Percentiles rank a stretch among this genome's conserved stretches.
Evolutionary conservation across 2,329 filamentous ascomycete species (phyloP).

Genomic region (Coniochaeta hoffmannii): DNA sequence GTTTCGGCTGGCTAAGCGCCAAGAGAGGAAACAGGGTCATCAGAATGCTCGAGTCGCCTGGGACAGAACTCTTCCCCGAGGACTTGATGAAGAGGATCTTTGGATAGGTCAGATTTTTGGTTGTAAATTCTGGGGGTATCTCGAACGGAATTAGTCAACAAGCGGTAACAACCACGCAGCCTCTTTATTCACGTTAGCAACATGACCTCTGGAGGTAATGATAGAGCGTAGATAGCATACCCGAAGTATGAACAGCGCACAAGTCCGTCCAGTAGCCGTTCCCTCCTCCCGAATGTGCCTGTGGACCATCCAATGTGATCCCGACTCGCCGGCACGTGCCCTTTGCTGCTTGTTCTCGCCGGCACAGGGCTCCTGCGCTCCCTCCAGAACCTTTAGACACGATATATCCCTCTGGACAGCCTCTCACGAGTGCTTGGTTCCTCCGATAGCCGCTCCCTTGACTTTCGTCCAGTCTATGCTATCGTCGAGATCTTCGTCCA

Average conservation of each 20-base stretch:
- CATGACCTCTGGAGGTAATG: neutral
- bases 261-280: neutral
- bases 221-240: constrained; percentile 12
- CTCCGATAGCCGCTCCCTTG: constrained; percentile 73
- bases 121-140: constrained; percentile 11
- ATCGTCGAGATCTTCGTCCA: constrained; percentile 82
- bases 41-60: constrained; percentile 64
- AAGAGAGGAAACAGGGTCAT: constrained; percentile 72
- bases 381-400: neutral
- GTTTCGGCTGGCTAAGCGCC: constrained; percentile 65
- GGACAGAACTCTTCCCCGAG: constrained; percentile 57
- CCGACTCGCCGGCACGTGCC: too few relatives aligned
- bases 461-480: constrained; percentile 94
- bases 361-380: neutral
- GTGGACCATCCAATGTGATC: neutral
- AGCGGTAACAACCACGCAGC: neutral
- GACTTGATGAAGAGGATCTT: constrained; percentile 62
- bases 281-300: neutral
- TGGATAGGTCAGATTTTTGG: constrained; percentile 24
- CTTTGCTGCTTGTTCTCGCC: neutral
- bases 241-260: constrained; percentile 5
- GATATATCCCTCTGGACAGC: too few relatives aligned
- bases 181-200: neutral
- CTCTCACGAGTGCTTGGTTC: constrained; percentile 64
- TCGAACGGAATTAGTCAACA: constrained; percentile 1